Percentiles rank a stretch among this genome's conserved stretches.
phyloP scores from a whole-genome alignment of 2,329 filamentous ascomycete genomes.

The Sporothrix pallida region DNA sequence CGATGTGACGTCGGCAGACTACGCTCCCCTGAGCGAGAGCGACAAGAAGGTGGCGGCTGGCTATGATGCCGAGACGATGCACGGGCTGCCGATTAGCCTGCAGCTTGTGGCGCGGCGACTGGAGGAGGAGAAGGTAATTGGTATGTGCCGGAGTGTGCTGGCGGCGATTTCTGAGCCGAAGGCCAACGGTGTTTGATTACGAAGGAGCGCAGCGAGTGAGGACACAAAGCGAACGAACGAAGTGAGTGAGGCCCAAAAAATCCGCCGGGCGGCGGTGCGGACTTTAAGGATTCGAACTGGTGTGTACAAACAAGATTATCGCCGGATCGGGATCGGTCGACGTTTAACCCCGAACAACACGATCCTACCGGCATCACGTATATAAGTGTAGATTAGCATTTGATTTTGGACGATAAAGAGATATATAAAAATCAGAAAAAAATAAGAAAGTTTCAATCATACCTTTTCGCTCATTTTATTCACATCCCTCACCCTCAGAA shows the following conservation, averaged over 20 bases:
- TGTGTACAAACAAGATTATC: not conserved
- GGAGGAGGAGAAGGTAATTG: slow-evolving; percentile 51
- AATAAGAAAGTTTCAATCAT: not conserved
- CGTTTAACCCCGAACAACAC: not conserved
- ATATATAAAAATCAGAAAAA: not conserved
- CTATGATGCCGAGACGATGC: slow-evolving; percentile 40
- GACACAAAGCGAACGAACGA: not conserved
- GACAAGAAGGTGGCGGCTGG: slow-evolving; percentile 50
- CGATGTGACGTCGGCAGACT: slow-evolving; percentile 45
- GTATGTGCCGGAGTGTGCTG: slow-evolving; percentile 43
- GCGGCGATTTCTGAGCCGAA: slow-evolving; percentile 1
- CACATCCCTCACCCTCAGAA: not conserved
- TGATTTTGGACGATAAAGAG: too few species aligned
- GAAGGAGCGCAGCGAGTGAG: too few species aligned
- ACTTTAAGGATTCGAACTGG: not conserved
- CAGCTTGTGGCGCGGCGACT: slow-evolving; percentile 50
- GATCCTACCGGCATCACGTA: too few species aligned
- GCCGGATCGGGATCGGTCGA: slow-evolving; percentile 14
- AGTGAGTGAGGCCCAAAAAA: too few species aligned
- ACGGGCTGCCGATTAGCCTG: slow-evolving; percentile 40
- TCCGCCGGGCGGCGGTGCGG: not conserved
- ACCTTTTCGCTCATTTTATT: not conserved
- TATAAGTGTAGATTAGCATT: not conserved
- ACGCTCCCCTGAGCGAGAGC: slow-evolving; percentile 46
- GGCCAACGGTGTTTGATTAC: not conserved